Percentiles rank a stretch among this genome's conserved stretches.
These are phyloP conservation scores for Takashimella tepidaria DNA, from an alignment of 1,284 basidiomycete genomes.

Conservation along the genomic window DNA sequence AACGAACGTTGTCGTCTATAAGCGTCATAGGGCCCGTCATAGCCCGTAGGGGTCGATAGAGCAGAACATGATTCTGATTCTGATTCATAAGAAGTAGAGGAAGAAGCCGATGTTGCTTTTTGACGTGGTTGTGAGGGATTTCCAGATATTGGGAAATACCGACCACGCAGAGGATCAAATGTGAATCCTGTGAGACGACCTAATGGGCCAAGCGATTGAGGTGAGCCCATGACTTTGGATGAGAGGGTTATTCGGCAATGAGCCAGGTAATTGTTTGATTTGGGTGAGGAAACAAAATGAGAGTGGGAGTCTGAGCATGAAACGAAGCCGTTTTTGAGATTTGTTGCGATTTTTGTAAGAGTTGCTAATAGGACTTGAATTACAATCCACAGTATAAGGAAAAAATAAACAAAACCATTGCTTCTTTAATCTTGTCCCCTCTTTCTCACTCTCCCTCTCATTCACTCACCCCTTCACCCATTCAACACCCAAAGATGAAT, in stretches of 20 bases:
- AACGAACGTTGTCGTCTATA: no score
- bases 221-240: no score
- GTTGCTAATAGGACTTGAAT: no score
- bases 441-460: neutral
- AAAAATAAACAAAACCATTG: neutral
- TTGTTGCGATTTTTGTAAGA: no score
- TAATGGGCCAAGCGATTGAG: constrained; percentile 22
- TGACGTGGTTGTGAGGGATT: no score
- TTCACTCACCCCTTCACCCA: neutral
- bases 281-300: no score
- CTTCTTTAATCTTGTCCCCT: neutral
- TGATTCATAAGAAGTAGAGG: neutral
- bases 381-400: no score
- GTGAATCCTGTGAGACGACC: constrained; percentile 40
- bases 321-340: no score
- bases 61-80: neutral
- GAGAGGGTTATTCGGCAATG: no score
- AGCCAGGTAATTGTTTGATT: no score
- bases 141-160: constrained; percentile 45
- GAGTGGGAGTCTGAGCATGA: no score
- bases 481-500: constrained; percentile 11
- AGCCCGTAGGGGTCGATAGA: neutral
- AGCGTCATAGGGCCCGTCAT: neutral
- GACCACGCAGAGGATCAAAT: constrained; percentile 30
- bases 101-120: neutral